Base-by-base conservation (phyloP, 257 asterid genomes). In the Parsonsia alboflavescens region DNA sequence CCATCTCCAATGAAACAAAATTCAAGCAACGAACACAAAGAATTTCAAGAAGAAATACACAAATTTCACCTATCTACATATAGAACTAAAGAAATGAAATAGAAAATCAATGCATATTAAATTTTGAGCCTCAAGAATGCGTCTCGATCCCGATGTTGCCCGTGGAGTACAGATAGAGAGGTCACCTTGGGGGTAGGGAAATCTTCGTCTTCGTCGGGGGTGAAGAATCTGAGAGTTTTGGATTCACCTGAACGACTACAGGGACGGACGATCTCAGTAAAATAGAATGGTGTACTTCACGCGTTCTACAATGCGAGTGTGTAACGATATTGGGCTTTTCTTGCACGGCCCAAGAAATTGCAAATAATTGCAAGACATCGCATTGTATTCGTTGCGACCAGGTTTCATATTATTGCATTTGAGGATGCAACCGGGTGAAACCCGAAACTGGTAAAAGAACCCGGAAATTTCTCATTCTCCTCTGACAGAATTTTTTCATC, bases 161-260 rank as follows among this genome's bases (percentile, higher is more conserved):
- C 0, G 41, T 10, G 41, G 21, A 28, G 8, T 33, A 21, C 28
- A 54, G 42, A 59, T 16, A 13, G 42, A 59, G 66, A 59, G 66
- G n/a, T 19, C 17, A 52, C 58, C 58, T 17, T 52, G 58, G 58
- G 58, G 52, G 52, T 0, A 48, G 52, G 58, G 58, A 52, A 52
- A n/a, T n/a, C n/a, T 52, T 52, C 22, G 58, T 30, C 68, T 62
- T 62, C 68, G 45, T 30, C 68, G 45, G 68, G 16, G 68, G 41
- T 4, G 66, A 59, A 30, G 68, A 30, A 62, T 30, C 68, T 62
- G 2, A 62, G 61, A 22, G 44, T 30, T 45, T 33, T 44, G 45
- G 44, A 62, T 62, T 62, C 45, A 5, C 5, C 3, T 15, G 21
- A 54, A 54, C 56, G 50, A 46, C 62, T 21, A 33, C 62, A 8